These are phyloP conservation scores for Quercus engelmannii DNA, from an alignment of 306 rosid genomes.

Conservation along the genomic window DNA sequence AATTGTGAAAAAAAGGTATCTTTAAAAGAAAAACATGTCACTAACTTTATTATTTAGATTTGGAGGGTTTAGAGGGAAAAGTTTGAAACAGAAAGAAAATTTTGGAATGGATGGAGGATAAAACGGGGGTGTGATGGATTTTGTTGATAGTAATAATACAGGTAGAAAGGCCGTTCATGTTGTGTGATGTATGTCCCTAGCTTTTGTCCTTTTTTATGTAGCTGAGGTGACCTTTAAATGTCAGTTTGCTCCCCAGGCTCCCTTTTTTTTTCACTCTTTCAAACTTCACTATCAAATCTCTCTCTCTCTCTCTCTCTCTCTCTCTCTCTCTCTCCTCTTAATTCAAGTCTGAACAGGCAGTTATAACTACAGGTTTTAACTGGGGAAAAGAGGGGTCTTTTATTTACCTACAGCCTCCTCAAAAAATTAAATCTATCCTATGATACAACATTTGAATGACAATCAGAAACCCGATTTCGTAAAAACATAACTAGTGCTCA, in stretches of 20 bases:
- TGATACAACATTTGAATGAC: neutral
- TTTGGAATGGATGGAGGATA: constrained; percentile 4
- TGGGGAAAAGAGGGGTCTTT: neutral
- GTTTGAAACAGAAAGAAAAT: neutral
- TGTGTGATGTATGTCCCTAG: constrained; percentile 1
- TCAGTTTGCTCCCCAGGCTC: constrained; percentile 28
- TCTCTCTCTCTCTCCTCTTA: neutral
- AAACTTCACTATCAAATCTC: constrained; percentile 33
- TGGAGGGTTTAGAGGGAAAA: constrained; percentile 12
- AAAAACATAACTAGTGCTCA: neutral
- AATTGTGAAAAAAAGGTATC: no score
- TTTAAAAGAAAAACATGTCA: no score
- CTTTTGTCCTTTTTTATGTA: constrained; percentile 26
- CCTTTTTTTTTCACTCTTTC: constrained; percentile 25
- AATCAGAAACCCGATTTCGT: neutral
- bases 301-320: neutral
- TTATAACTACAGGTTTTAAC: constrained; percentile 34
- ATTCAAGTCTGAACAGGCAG: constrained; percentile 37
- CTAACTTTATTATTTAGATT: no score
- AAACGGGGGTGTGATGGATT: neutral
- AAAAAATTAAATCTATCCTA: neutral
- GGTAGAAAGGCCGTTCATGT: constrained; percentile 16
- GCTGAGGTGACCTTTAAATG: constrained; percentile 49
- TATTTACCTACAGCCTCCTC: neutral
- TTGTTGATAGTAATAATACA: neutral